Evolutionary conservation across 768 basidiomycete genomes (phyloP).

Genomic region (Thelephora ganbajun): DNA sequence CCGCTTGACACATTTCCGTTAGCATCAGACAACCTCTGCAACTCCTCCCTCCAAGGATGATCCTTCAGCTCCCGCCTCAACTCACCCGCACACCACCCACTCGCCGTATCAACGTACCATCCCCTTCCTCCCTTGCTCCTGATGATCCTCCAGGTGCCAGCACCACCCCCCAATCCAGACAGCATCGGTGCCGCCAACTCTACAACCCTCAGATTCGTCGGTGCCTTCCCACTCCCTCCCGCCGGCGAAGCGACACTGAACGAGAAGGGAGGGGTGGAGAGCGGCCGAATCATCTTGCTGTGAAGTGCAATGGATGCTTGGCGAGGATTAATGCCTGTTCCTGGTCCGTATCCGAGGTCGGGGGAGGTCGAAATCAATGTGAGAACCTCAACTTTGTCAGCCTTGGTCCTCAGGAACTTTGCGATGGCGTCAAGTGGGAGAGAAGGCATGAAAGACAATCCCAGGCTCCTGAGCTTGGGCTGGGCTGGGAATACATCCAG

Average conservation of each 20-base stretch:
- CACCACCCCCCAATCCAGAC: slow-evolving; percentile 60
- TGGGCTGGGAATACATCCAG: slow-evolving; percentile 46
- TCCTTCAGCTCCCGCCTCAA: slow-evolving; percentile 45
- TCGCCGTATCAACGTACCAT: slow-evolving; percentile 88
- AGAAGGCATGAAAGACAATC: slow-evolving; percentile 72
- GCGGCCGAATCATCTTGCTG: slow-evolving; percentile 60
- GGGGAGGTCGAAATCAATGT: slow-evolving; percentile 68
- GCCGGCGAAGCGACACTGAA: slow-evolving; percentile 32
- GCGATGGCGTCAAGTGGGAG: slow-evolving; percentile 54
- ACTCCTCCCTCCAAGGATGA: slow-evolving; percentile 59
- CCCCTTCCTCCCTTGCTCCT: slow-evolving; percentile 85
- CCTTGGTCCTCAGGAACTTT: slow-evolving; percentile 53
- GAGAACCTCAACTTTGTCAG: slow-evolving; percentile 72
- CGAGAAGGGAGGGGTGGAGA: slow-evolving; percentile 68
- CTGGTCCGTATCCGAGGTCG: slow-evolving; percentile 48
- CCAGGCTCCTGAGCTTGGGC: slow-evolving; percentile 70
- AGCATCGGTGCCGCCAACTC: slow-evolving; percentile 70
- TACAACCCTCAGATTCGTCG: slow-evolving; percentile 73
- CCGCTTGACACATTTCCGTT: slow-evolving; percentile 86
- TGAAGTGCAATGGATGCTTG: slow-evolving; percentile 71
- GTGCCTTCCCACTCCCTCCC: slow-evolving; percentile 25
- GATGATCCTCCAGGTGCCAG: slow-evolving; percentile 79
- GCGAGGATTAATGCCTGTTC: slow-evolving; percentile 32
- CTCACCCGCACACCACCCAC: slow-evolving; percentile 42
- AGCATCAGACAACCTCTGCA: slow-evolving; percentile 60